phyloP scores from a whole-genome alignment of 2,329 filamentous ascomycete genomes.

The Aquanectria penicillioides region DNA sequence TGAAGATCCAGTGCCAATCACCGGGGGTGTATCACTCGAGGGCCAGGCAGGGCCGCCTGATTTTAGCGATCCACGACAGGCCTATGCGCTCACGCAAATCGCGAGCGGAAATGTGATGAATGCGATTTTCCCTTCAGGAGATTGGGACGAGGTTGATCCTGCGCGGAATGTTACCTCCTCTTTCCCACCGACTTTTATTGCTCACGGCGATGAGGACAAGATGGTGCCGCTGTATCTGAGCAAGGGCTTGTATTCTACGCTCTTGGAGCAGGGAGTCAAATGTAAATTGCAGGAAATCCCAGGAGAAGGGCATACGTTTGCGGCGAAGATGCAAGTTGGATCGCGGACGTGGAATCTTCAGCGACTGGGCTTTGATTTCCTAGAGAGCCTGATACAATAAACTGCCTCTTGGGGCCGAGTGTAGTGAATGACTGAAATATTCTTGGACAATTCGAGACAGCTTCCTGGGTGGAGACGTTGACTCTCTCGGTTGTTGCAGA shows the following conservation, averaged over 20 bases:
- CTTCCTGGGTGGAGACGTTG: too few species aligned
- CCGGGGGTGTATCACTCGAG: slow-evolving; percentile 52
- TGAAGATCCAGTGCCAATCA: slow-evolving; percentile 48
- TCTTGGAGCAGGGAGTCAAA: slow-evolving; percentile 44
- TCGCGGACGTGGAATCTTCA: slow-evolving; percentile 48
- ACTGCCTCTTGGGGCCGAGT: too few species aligned
- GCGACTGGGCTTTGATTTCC: slow-evolving; percentile 52
- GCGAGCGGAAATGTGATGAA: slow-evolving; percentile 50
- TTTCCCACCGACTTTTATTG: slow-evolving; percentile 53
- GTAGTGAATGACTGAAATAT: neutral
- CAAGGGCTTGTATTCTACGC: slow-evolving; percentile 37
- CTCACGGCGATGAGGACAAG: slow-evolving; percentile 50
- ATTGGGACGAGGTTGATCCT: slow-evolving; percentile 48
- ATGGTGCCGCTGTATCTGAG: slow-evolving; percentile 53
- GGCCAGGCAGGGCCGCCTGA: slow-evolving; percentile 48
- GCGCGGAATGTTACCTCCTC: slow-evolving; percentile 41
- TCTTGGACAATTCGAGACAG: too few species aligned
- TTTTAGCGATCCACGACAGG: slow-evolving; percentile 49
- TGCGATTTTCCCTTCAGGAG: slow-evolving; percentile 39
- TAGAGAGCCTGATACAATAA: slow-evolving; percentile 42
- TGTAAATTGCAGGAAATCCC: slow-evolving; percentile 51
- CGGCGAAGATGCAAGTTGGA: slow-evolving; percentile 52
- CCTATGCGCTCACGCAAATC: slow-evolving; percentile 54
- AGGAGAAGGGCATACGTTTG: slow-evolving; percentile 56
- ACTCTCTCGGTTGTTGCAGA: too few species aligned